Conservation (phyloP, 2,329 filamentous ascomycete species). For the Arthrobotrys iridis region DNA sequence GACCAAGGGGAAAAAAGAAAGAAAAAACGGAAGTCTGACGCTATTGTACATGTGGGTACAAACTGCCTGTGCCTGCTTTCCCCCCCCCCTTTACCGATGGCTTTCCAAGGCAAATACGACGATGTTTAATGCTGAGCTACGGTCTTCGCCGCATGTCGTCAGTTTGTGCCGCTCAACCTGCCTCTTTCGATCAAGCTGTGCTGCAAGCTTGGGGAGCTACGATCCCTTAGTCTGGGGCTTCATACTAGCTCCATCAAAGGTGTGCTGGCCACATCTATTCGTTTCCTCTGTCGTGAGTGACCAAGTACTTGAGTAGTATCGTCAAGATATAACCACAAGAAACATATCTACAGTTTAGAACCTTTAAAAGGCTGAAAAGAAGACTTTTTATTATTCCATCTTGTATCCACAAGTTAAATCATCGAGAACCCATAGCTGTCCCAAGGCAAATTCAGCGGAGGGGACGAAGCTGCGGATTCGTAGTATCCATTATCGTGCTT, state of each 20-base stretch:
- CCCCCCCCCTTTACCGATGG: background rate
- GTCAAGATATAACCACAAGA: too few relatives aligned
- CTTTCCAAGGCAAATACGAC: constrained; percentile 31
- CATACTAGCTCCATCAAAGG: background rate
- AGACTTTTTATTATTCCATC: background rate
- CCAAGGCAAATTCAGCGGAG: background rate
- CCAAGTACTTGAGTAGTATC: too few relatives aligned
- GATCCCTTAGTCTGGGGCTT: background rate
- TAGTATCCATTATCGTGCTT: constrained; percentile 2
- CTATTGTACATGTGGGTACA: constrained; percentile 35
- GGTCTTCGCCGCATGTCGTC: constrained; percentile 27
- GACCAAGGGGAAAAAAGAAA: background rate
- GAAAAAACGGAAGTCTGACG: constrained; percentile 33
- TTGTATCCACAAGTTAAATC: constrained; percentile 2
- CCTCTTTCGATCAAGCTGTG: constrained; percentile 27
- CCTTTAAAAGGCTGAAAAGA: background rate
- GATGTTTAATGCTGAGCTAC: background rate
- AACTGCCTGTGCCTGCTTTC: constrained; percentile 1
- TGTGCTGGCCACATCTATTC: too few relatives aligned
- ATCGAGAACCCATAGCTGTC: too few relatives aligned
- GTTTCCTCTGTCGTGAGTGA: too few relatives aligned
- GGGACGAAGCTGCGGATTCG: constrained; percentile 1
- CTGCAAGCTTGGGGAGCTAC: background rate
- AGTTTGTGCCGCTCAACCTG: constrained; percentile 44
- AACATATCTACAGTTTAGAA: background rate